These are phyloP conservation scores for Sclerotinia minor DNA, from an alignment of 2,329 filamentous ascomycete species.

Conservation along the genomic window DNA sequence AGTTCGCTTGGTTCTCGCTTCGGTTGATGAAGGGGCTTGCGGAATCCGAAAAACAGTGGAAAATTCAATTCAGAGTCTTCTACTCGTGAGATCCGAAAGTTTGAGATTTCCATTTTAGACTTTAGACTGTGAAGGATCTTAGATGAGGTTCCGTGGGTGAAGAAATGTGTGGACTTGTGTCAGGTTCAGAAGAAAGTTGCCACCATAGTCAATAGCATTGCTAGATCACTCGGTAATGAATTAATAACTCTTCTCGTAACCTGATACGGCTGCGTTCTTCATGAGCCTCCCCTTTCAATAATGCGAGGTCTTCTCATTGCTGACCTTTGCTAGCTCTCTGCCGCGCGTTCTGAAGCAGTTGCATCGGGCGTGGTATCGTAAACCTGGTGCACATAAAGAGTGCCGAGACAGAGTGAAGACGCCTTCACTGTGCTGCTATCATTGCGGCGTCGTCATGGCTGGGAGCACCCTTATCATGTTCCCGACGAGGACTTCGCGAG, in stretches of 20 bases:
- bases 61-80: background rate
- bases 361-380: constrained; percentile 10
- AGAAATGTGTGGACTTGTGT: background rate
- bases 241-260: background rate
- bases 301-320: background rate
- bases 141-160: background rate
- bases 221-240: background rate
- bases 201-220: background rate
- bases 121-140: too few relatives aligned
- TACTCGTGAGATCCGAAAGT: background rate
- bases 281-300: background rate
- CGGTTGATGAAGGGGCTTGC: background rate
- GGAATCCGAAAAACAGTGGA: background rate
- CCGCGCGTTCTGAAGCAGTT: background rate
- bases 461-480: background rate
- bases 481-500: background rate
- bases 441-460: background rate
- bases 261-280: background rate
- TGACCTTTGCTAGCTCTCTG: constrained; percentile 1
- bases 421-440: background rate
- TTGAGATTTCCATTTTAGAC: background rate
- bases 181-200: background rate
- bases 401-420: background rate
- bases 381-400: constrained; percentile 1
- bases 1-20: background rate